Conservation (phyloP, 352 stramenopile genomes). For the Phytopythium montanum region DNA sequence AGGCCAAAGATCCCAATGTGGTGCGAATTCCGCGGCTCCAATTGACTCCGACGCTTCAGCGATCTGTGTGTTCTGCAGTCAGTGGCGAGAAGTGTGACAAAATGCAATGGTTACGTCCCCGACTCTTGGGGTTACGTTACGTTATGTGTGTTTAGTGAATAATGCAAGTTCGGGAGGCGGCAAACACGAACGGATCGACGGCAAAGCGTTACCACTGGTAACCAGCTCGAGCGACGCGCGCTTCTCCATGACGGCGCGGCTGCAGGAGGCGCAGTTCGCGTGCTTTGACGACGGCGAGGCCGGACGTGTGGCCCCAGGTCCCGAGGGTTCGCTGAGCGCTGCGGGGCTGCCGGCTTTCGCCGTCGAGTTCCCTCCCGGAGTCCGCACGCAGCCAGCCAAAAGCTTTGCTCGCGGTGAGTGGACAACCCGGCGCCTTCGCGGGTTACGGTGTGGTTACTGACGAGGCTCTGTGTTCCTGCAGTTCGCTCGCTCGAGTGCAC, state of each 20-base stretch:
- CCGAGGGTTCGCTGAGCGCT: constrained; percentile 1
- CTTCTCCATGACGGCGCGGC: constrained; percentile 25
- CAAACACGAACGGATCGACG: no score
- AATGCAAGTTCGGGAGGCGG: no score
- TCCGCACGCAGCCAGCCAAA: constrained; percentile 39
- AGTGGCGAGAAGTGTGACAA: no score
- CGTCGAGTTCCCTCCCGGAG: constrained; percentile 24
- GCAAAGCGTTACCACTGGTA: not conserved
- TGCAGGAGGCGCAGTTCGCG: constrained; percentile 70
- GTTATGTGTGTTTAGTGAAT: no score
- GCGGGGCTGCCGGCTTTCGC: constrained; percentile 22
- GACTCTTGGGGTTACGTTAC: no score
- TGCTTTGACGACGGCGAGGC: constrained; percentile 65
- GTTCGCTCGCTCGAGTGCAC: constrained; percentile 64
- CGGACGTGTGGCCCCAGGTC: not conserved
- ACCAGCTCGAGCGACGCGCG: not conserved
- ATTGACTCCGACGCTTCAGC: no score
- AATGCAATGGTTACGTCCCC: no score
- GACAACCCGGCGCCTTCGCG: no score
- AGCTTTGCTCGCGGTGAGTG: constrained; percentile 46
- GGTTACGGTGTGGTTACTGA: not conserved
- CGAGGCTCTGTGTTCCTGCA: constrained; percentile 5
- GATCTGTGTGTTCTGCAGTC: no score
- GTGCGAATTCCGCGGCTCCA: no score
- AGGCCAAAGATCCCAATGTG: not conserved